Conservation (phyloP, 1,139 yeast species). For the Sugiyamaella xylanicola region DNA sequence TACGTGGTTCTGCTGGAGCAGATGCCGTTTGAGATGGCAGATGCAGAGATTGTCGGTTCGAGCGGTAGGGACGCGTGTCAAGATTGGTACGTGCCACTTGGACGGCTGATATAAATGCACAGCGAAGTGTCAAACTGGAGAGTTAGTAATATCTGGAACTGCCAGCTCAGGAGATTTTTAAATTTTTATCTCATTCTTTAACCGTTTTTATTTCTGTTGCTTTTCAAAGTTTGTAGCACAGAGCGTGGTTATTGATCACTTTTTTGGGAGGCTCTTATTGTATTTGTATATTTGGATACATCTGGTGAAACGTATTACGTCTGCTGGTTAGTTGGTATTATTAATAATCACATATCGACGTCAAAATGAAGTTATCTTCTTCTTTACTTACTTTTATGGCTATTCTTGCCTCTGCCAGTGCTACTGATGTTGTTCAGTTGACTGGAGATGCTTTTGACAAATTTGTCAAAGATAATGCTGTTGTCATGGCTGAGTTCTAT, state of each 20-base stretch:
- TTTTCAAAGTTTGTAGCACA: no score
- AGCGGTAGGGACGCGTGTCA: neutral
- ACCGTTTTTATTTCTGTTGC: no score
- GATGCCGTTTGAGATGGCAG: no score
- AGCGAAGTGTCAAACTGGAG: neutral
- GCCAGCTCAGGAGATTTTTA: no score
- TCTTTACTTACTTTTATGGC: conserved; percentile 32
- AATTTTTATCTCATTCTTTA: no score
- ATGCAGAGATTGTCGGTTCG: neutral
- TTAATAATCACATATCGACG: neutral
- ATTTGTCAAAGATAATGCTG: conserved; percentile 69
- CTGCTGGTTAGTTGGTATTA: neutral
- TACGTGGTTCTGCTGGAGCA: no score
- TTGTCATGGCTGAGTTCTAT: conserved; percentile 90
- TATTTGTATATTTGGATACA: neutral
- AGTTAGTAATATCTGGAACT: no score
- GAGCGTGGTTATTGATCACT: neutral
- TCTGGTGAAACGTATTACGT: neutral
- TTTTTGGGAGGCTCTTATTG: no score
- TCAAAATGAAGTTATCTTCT: conserved; percentile 31
- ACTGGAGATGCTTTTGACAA: conserved; percentile 53
- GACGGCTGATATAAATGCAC: neutral
- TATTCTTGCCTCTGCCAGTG: conserved; percentile 64
- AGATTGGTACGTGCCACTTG: neutral
- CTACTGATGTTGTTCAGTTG: conserved; percentile 86